These are phyloP conservation scores for Sphagnum tenellum DNA, from an alignment of 225 moss, liverwort and hornwort species.

Conservation along the genomic window DNA sequence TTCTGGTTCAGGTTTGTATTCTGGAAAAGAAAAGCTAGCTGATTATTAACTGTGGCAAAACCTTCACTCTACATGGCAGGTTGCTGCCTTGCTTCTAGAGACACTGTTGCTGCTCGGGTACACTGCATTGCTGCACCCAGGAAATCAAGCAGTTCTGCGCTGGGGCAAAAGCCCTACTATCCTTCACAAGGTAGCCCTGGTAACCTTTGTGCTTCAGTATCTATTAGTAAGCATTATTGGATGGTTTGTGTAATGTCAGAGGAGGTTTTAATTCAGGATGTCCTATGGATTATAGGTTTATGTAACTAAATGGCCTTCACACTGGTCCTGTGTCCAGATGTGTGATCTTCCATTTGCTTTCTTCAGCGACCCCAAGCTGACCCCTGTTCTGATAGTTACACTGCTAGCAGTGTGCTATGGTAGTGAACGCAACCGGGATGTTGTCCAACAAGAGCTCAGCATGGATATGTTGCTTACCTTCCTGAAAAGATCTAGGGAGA, in stretches of 20 bases:
- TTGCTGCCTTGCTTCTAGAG: slow-evolving; percentile 29
- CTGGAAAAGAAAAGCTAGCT: no score
- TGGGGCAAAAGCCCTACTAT: slow-evolving; percentile 28
- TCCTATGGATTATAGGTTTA: no score
- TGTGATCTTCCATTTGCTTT: slow-evolving; percentile 37
- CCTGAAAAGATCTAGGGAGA: slow-evolving; percentile 17
- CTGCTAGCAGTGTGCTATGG: slow-evolving; percentile 30
- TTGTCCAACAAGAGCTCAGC: slow-evolving; percentile 34
- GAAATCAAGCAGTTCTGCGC: slow-evolving; percentile 27
- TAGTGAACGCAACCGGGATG: slow-evolving; percentile 20
- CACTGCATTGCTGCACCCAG: slow-evolving; percentile 11
- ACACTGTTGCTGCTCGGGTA: slow-evolving; percentile 35
- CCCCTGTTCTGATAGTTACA: slow-evolving; percentile 30
- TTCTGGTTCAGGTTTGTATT: no score
- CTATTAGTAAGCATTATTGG: no score
- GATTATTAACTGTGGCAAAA: no score
- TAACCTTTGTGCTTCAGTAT: no score
- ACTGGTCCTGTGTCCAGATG: slow-evolving; percentile 7
- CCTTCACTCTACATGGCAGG: slow-evolving; percentile 3
- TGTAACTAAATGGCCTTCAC: background rate
- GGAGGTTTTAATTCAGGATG: no score
- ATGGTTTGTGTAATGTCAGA: no score
- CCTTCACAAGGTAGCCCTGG: slow-evolving; percentile 21
- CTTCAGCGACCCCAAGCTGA: slow-evolving; percentile 29
- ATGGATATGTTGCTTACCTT: slow-evolving; percentile 34